Evolutionary conservation across 768 basidiomycete genomes (phyloP).

Genomic region (Coprinopsis sp.): DNA sequence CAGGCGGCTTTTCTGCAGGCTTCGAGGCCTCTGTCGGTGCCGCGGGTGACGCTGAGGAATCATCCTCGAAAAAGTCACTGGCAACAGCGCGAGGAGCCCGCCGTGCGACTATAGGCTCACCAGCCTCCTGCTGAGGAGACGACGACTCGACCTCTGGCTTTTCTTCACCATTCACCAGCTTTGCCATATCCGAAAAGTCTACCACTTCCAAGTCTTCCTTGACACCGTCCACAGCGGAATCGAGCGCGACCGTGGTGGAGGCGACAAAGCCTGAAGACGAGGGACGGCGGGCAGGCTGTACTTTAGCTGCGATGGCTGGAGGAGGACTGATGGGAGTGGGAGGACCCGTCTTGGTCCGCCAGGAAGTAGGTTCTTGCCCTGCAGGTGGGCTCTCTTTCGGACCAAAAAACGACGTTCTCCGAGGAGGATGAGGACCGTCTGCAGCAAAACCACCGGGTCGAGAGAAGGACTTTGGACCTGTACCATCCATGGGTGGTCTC

Average conservation of each 20-base stretch:
- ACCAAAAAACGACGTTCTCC: neutral
- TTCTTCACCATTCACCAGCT: constrained; percentile 49
- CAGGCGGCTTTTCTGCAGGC: too few species aligned
- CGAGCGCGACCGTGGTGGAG: constrained; percentile 35
- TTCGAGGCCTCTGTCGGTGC: too few species aligned
- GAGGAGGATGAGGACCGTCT: constrained; percentile 7
- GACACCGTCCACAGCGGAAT: constrained; percentile 40
- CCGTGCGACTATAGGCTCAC: constrained; percentile 11
- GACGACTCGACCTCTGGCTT: constrained; percentile 17
- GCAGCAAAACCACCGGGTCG: constrained; percentile 3
- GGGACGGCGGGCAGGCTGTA: neutral
- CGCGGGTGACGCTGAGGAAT: constrained; percentile 16
- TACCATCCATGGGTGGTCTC: too few species aligned
- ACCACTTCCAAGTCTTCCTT: constrained; percentile 73
- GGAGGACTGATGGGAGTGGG: constrained; percentile 26
- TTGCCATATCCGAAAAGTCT: constrained; percentile 73
- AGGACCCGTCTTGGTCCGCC: constrained; percentile 54
- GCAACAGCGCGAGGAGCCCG: constrained; percentile 50
- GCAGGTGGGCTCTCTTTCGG: constrained; percentile 6
- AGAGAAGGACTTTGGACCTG: too few species aligned
- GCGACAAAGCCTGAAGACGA: constrained; percentile 27
- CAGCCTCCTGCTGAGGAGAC: constrained; percentile 18
- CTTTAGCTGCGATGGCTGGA: constrained; percentile 12
- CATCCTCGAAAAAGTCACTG: constrained; percentile 70
- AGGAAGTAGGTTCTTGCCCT: constrained; percentile 50